A percentile compares a stretch with the other conserved stretches of the same genome.
Evolutionary conservation across 257 asterid species (phyloP).

Genomic region (Forsythia suspensa): DNA sequence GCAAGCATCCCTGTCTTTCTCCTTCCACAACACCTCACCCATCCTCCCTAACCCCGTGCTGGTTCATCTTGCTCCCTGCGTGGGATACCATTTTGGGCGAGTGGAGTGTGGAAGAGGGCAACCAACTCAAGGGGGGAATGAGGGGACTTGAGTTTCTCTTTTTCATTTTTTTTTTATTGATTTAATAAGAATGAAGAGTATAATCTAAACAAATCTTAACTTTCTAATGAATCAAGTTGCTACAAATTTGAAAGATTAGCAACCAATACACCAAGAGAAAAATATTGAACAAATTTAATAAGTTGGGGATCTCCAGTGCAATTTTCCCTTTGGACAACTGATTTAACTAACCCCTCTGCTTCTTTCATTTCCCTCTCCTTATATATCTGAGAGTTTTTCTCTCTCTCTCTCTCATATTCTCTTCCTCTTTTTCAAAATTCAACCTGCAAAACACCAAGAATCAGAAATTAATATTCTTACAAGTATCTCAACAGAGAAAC

Average conservation of each 20-base stretch:
- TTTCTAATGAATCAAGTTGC: not conserved
- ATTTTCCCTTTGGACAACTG: conserved; percentile 20
- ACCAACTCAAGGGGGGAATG: too few relatives aligned
- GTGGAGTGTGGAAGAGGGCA: too few relatives aligned
- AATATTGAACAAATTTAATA: not conserved
- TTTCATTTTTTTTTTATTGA: too few relatives aligned
- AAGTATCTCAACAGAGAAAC: not conserved
- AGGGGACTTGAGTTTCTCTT: too few relatives aligned
- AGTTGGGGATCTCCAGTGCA: not conserved
- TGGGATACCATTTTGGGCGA: too few relatives aligned
- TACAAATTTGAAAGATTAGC: not conserved
- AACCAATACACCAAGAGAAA: not conserved
- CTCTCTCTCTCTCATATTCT: not conserved
- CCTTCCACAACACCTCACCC: too few relatives aligned
- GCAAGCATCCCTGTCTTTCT: too few relatives aligned
- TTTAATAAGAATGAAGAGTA: too few relatives aligned
- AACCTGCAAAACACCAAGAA: conserved; percentile 7
- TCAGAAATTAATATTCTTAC: not conserved
- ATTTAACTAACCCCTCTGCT: conserved; percentile 30
- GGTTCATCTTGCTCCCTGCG: too few relatives aligned
- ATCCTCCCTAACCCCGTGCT: too few relatives aligned
- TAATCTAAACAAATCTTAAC: not conserved
- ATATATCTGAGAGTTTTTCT: not conserved
- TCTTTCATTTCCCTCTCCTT: not conserved
- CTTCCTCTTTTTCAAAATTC: conserved; percentile 4